A percentile compares a stretch with the other conserved stretches of the same genome.
phyloP scores from a whole-genome alignment of 345 rosid genomes.

The Trapa bicornis region DNA sequence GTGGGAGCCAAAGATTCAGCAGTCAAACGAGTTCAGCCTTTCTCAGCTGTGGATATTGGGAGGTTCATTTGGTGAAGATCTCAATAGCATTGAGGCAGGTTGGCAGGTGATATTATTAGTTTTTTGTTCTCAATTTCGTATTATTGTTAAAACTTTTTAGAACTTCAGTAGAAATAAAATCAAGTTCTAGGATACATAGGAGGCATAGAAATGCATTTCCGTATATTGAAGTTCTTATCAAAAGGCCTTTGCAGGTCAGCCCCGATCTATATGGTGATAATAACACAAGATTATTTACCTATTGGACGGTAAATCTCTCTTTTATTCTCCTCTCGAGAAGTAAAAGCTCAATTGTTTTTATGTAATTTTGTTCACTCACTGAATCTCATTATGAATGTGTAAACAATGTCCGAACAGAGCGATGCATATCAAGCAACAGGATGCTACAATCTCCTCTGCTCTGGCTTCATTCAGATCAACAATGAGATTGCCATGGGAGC shows the following conservation, averaged over 20 bases:
- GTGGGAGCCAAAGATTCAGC: conserved; percentile 96
- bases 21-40: conserved; percentile 88
- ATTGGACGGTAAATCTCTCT: conserved; percentile 84
- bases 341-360: neutral
- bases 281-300: conserved; percentile 96
- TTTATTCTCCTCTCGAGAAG: neutral
- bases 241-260: conserved; percentile 50
- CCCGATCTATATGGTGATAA: conserved; percentile 99
- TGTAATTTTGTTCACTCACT: neutral
- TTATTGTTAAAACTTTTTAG: neutral
- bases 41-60: conserved; percentile 97
- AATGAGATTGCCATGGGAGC: conserved; percentile 95
- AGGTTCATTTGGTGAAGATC: conserved; percentile 97
- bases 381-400: neutral
- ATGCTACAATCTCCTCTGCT: conserved; percentile 93
- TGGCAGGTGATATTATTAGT: conserved; percentile 61
- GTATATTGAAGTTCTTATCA: conserved; percentile 2
- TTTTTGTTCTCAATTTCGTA: neutral
- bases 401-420: conserved; percentile 35
- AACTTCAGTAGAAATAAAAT: neutral
- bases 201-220: neutral
- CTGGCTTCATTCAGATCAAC: conserved; percentile 91
- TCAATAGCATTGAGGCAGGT: conserved; percentile 96
- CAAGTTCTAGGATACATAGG: too few relatives aligned
- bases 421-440: conserved; percentile 99